Evolutionary conservation across 2,329 filamentous ascomycete genomes (phyloP).

Genomic region (Davidsoniella australis): DNA sequence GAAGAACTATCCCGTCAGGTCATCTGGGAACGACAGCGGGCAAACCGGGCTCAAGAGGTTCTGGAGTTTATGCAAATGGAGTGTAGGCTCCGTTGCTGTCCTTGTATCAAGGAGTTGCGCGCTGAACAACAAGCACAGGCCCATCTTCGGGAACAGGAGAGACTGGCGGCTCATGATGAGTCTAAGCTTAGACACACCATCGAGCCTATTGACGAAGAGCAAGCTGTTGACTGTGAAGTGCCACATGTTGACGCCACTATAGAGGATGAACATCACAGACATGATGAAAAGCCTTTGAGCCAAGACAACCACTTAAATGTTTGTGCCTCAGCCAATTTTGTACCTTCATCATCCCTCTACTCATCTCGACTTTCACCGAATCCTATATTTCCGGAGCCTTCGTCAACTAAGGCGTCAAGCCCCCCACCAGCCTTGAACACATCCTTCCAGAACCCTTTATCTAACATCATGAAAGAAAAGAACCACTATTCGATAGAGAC

Average conservation of each 20-base stretch:
- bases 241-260: no score
- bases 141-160: not conserved
- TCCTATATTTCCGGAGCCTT: conserved; percentile 1
- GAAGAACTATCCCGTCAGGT: conserved; percentile 36
- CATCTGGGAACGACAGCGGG: conserved; percentile 44
- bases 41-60: conserved; percentile 52
- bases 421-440: not conserved
- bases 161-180: not conserved
- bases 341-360: not conserved
- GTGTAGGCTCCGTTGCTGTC: conserved; percentile 51
- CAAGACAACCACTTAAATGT: no score
- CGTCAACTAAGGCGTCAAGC: conserved; percentile 2
- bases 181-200: no score
- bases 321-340: no score
- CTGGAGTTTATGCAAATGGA: conserved; percentile 63
- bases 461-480: not conserved
- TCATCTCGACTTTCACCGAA: not conserved
- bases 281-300: no score
- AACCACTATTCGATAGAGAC: not conserved
- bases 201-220: no score
- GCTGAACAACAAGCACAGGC: conserved; percentile 1
- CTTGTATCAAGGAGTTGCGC: conserved; percentile 15
- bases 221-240: no score
- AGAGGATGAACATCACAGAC: no score
- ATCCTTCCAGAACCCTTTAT: conserved; percentile 13